Conservation (phyloP, 169 alveolate species). For the Plasmodium falciparum region DNA sequence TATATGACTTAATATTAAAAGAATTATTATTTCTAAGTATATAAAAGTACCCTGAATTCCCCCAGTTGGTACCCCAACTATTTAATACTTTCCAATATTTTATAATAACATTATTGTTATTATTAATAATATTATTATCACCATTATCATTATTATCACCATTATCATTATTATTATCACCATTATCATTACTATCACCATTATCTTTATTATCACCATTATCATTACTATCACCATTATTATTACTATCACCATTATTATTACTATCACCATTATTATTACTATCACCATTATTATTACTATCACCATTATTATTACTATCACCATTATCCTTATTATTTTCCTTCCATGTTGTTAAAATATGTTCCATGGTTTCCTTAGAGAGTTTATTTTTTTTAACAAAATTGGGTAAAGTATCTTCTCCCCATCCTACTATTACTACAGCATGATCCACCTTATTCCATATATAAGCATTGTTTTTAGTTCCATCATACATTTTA, state of each 20-base stretch:
- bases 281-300: too few species aligned
- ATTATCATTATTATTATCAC: too few species aligned
- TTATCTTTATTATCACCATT: too few species aligned
- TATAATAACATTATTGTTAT: slow-evolving; percentile 12
- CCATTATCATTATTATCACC: too few species aligned
- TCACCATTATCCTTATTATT: background rate
- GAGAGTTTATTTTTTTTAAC: slow-evolving; percentile 14
- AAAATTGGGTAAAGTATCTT: slow-evolving; percentile 42
- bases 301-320: too few species aligned
- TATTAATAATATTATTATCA: background rate
- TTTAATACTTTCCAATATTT: slow-evolving; percentile 70
- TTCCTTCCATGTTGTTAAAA: background rate
- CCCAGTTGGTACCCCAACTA: slow-evolving; percentile 76
- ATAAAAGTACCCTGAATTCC: slow-evolving; percentile 59
- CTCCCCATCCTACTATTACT: slow-evolving; percentile 76
- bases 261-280: background rate
- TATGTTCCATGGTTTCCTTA: background rate
- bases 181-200: too few species aligned
- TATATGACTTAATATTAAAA: slow-evolving; percentile 48
- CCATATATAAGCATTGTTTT: slow-evolving; percentile 72
- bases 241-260: too few species aligned
- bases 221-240: background rate
- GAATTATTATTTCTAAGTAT: slow-evolving; percentile 49
- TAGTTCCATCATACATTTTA: slow-evolving; percentile 66
- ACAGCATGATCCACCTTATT: slow-evolving; percentile 77